phyloP scores from a whole-genome alignment of 2,329 filamentous ascomycete genomes.

The Epichloe elymi region DNA sequence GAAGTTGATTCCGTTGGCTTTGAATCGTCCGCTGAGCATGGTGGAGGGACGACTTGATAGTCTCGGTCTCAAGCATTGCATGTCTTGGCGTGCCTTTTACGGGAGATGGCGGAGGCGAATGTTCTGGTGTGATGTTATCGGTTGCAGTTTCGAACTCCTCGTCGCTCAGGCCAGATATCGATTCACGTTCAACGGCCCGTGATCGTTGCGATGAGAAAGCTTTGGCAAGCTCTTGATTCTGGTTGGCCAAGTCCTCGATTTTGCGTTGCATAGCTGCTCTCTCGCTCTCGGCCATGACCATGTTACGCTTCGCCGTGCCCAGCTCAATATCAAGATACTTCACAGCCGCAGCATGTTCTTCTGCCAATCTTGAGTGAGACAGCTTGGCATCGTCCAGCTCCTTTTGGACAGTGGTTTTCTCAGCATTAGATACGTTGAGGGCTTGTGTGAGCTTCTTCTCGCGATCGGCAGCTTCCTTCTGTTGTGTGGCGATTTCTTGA shows the following conservation, averaged over 20 bases:
- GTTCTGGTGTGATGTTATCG: constrained; percentile 67
- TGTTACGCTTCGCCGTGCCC: constrained; percentile 67
- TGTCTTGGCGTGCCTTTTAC: constrained; percentile 86
- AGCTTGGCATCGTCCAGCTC: constrained; percentile 86
- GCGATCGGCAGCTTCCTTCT: constrained; percentile 65
- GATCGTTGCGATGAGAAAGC: constrained; percentile 65
- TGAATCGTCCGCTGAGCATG: constrained; percentile 96
- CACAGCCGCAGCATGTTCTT: constrained; percentile 63
- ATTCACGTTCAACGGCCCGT: constrained; percentile 51
- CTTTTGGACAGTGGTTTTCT: constrained; percentile 67
- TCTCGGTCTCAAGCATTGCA: constrained; percentile 86
- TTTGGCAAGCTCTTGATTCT: constrained; percentile 83
- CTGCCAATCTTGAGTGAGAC: constrained; percentile 60
- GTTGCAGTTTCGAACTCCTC: constrained; percentile 51
- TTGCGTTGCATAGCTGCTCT: constrained; percentile 66
- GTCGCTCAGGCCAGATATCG: constrained; percentile 43
- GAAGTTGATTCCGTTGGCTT: constrained; percentile 84
- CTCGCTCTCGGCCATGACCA: constrained; percentile 67
- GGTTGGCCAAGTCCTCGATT: constrained; percentile 73
- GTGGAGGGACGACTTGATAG: constrained; percentile 81
- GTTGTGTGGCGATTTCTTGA: constrained; percentile 63
- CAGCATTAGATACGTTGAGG: constrained; percentile 54
- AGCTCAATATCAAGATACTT: constrained; percentile 87
- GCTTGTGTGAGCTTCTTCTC: constrained; percentile 70
- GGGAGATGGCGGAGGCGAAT: constrained; percentile 81